phyloP scores from a whole-genome alignment of 805 yeast species.

The Hanseniaspora opuntiae region DNA sequence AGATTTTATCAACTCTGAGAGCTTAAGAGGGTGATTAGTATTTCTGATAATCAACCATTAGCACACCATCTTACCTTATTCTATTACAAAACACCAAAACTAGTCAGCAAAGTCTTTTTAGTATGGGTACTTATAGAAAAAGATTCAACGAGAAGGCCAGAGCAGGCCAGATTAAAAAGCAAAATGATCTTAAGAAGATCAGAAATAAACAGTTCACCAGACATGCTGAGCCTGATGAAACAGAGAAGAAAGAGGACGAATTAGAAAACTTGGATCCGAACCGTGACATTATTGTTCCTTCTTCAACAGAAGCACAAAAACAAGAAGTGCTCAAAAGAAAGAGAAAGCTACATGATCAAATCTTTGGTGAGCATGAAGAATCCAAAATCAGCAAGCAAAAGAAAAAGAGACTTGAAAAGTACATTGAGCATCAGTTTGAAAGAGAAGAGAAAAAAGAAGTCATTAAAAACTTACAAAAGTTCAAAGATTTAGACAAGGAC shows the following conservation, averaged over 20 bases:
- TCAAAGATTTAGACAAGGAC: constrained; percentile 51
- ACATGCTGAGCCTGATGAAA: constrained; percentile 29
- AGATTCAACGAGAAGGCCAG: constrained; percentile 79
- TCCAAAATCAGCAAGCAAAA: constrained; percentile 58
- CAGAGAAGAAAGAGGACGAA: constrained; percentile 14
- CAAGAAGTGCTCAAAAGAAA: constrained; percentile 54
- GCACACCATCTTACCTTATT: background rate
- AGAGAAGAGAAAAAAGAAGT: constrained; percentile 75
- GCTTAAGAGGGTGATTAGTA: too few species aligned
- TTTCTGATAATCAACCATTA: too few species aligned
- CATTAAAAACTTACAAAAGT: constrained; percentile 53
- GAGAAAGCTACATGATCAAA: constrained; percentile 42
- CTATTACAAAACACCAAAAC: background rate
- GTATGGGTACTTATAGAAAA: constrained; percentile 70
- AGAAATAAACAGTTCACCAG: constrained; percentile 57
- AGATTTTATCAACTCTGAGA: background rate
- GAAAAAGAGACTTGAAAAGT: constrained; percentile 67
- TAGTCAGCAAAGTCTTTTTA: background rate
- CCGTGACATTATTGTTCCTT: constrained; percentile 47
- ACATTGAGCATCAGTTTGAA: constrained; percentile 77
- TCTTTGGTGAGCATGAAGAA: constrained; percentile 44
- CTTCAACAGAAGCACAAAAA: constrained; percentile 29
- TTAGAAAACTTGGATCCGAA: constrained; percentile 35
- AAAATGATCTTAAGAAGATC: constrained; percentile 50
- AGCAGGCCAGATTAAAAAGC: constrained; percentile 69